Percentiles rank a stretch among this genome's conserved stretches.
Conservation (phyloP, 2,329 filamentous ascomycete species). For the Pseudopithomyces chartarum region DNA sequence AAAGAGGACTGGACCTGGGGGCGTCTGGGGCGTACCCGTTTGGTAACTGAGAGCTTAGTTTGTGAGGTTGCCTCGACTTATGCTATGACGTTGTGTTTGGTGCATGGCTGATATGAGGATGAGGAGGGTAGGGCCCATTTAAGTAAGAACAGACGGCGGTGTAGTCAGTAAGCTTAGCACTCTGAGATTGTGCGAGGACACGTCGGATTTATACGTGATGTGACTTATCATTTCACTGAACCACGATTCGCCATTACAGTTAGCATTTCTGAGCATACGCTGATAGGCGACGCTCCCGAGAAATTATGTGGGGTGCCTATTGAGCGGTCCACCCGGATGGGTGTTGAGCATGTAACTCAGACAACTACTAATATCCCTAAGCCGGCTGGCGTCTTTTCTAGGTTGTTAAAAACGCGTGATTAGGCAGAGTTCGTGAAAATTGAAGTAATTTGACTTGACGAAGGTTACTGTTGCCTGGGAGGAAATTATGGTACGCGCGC, state of each 20-base stretch:
- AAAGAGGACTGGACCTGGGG: conserved; percentile 4
- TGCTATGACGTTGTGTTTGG: conserved; percentile 1
- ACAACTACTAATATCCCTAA: neutral
- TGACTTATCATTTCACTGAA: conserved; percentile 3
- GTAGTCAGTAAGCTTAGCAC: neutral
- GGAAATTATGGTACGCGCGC: conserved; percentile 1
- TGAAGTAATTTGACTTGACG: conserved; percentile 1
- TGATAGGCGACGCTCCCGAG: neutral
- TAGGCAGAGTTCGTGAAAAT: conserved; percentile 1
- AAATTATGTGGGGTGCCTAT: neutral
- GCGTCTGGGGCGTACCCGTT: conserved; percentile 1
- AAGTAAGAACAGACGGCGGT: conserved; percentile 1
- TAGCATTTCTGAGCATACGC: conserved; percentile 3
- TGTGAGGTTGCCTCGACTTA: conserved; percentile 4
- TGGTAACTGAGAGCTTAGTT: conserved; percentile 4
- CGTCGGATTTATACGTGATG: conserved; percentile 6
- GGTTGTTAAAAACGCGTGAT: neutral
- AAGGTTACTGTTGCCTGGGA: conserved; percentile 1
- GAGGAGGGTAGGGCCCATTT: conserved; percentile 2
- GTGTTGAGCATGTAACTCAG: neutral
- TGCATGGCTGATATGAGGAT: conserved; percentile 5
- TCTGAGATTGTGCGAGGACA: conserved; percentile 5
- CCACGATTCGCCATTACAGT: conserved; percentile 3
- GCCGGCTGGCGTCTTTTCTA: neutral
- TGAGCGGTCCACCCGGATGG: neutral